phyloP scores from a whole-genome alignment of 768 basidiomycete species.

The Pleurotus giganteus region DNA sequence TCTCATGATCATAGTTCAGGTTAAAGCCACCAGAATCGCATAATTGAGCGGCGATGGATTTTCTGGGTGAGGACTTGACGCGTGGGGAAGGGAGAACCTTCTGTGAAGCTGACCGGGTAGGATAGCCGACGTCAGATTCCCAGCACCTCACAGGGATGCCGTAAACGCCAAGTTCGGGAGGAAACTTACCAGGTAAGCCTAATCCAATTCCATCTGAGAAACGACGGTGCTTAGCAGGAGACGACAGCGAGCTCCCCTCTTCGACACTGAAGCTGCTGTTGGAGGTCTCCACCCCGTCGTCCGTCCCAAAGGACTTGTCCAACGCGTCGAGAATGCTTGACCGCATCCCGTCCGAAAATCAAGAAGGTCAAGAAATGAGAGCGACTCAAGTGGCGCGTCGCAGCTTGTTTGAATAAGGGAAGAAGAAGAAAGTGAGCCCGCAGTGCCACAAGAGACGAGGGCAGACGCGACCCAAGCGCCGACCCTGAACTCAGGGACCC shows the following conservation, averaged over 20 bases:
- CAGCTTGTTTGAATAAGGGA: not conserved
- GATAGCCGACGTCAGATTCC: not conserved
- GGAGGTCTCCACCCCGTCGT: not conserved
- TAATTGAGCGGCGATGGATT: not conserved
- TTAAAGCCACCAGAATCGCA: slow-evolving; percentile 32
- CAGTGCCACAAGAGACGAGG: not conserved
- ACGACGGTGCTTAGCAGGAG: not conserved
- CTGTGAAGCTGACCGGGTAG: not conserved
- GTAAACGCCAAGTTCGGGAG: not conserved
- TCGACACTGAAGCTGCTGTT: not conserved
- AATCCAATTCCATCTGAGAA: not conserved
- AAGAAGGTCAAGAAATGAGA: not conserved
- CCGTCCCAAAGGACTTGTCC: not conserved
- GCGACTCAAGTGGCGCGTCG: not conserved
- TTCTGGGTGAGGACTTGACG: not conserved
- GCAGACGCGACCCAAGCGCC: not conserved
- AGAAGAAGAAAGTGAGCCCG: not conserved
- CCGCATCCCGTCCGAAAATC: not conserved
- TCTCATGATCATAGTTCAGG: slow-evolving; percentile 50
- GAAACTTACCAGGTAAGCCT: not conserved
- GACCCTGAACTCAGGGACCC: not conserved
- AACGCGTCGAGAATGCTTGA: slow-evolving; percentile 6
- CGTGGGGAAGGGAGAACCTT: not conserved
- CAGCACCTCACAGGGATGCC: not conserved
- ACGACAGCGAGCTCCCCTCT: not conserved